These are phyloP conservation scores for Lactarius psammicola DNA, from an alignment of 768 basidiomycete species.

Conservation along the genomic window DNA sequence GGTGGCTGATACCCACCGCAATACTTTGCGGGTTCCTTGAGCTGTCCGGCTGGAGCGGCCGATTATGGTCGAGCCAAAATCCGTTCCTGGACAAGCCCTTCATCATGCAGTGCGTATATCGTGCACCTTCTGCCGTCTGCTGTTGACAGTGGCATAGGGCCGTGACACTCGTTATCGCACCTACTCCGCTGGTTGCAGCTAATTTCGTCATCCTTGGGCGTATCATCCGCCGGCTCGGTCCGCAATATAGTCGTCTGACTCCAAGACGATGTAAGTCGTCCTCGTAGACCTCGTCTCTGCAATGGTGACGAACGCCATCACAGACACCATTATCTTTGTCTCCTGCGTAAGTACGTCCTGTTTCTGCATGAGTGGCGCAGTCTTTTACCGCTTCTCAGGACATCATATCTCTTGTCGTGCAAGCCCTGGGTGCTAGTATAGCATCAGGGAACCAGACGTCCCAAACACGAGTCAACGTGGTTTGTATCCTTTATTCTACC, in stretches of 20 bases:
- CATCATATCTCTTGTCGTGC: constrained; percentile 22
- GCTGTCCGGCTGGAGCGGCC: constrained; percentile 20
- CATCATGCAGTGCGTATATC: constrained; percentile 24
- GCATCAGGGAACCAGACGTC: constrained; percentile 3
- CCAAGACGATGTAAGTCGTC: constrained; percentile 22
- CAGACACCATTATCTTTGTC: constrained; percentile 22
- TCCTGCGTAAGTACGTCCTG: constrained; percentile 16
- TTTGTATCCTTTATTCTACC: neutral
- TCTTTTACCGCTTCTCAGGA: constrained; percentile 18
- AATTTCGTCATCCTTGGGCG: constrained; percentile 27
- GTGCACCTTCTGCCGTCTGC: neutral
- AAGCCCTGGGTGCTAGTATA: constrained; percentile 22
- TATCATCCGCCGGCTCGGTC: constrained; percentile 22
- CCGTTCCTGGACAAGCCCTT: constrained; percentile 13
- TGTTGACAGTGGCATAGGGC: constrained; percentile 7
- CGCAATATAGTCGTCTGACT: constrained; percentile 26
- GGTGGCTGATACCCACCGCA: constrained; percentile 27
- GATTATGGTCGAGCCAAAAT: constrained; percentile 25
- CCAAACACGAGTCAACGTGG: neutral
- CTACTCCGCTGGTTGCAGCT: constrained; percentile 27
- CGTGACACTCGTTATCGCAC: constrained; percentile 20
- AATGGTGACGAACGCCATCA: neutral
- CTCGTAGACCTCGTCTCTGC: neutral
- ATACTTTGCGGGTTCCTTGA: constrained; percentile 23
- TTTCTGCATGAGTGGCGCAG: neutral